Conservation (phyloP, 164 flowering plant species). For the Pachysandra terminalis region DNA sequence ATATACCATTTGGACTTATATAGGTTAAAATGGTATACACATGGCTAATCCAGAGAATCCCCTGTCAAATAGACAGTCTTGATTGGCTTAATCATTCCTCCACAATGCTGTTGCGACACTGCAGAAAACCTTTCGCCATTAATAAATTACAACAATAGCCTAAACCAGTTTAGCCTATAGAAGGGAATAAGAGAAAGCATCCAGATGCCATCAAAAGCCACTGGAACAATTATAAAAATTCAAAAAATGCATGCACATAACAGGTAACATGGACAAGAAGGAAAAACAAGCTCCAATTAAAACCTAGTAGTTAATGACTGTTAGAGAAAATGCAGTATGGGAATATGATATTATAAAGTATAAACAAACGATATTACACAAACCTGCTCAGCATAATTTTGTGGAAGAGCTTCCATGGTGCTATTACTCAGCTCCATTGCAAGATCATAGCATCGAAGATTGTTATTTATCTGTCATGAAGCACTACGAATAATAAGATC, state of each 20-base stretch:
- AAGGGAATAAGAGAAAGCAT: neutral
- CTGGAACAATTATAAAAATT: neutral
- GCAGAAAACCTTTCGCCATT: too few relatives aligned
- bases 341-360: neutral
- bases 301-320: neutral
- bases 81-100: too few relatives aligned
- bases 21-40: too few relatives aligned
- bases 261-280: neutral
- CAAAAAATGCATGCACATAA: neutral
- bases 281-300: neutral
- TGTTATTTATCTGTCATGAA: constrained; percentile 76
- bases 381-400: constrained; percentile 91
- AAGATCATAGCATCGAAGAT: constrained; percentile 94
- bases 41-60: too few relatives aligned
- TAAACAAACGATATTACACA: neutral
- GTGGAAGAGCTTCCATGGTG: constrained; percentile 91
- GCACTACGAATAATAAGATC: constrained; percentile 2
- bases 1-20: too few relatives aligned
- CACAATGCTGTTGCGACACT: too few relatives aligned
- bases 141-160: neutral
- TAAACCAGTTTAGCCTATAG: neutral
- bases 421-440: constrained; percentile 93
- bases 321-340: neutral
- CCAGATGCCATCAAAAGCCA: neutral
- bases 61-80: too few relatives aligned